A percentile compares a stretch with the other conserved stretches of the same genome.
These are phyloP conservation scores for Colletotrichum spinosum DNA, from an alignment of 2,329 filamentous ascomycete species.

Conservation along the genomic window DNA sequence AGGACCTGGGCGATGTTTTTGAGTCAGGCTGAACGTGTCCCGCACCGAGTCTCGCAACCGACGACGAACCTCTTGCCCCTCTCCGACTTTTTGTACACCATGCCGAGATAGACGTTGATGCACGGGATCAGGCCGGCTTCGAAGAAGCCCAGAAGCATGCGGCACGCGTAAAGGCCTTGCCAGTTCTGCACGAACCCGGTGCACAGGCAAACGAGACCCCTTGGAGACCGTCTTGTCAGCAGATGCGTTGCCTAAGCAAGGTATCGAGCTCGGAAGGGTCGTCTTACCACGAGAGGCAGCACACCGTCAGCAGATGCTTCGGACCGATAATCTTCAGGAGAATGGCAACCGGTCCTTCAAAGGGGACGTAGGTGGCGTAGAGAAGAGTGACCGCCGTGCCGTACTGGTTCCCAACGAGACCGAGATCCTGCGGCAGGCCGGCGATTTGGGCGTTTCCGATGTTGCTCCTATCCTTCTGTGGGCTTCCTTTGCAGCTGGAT, in stretches of 20 bases:
- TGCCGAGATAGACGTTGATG: conserved; percentile 49
- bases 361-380: conserved; percentile 48
- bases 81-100: conserved; percentile 50
- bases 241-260: not conserved
- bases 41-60: not conserved
- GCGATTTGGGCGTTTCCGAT: conserved; percentile 47
- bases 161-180: too few relatives aligned
- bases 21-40: not conserved
- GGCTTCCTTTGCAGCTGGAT: not conserved
- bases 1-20: conserved; percentile 39
- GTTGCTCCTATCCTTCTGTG: conserved; percentile 26
- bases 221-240: conserved; percentile 19
- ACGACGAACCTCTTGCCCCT: conserved; percentile 4
- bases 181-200: too few relatives aligned
- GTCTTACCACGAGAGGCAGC: conserved; percentile 42
- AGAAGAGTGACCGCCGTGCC: conserved; percentile 48
- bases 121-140: conserved; percentile 53
- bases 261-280: conserved; percentile 33
- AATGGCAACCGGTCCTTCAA: conserved; percentile 45
- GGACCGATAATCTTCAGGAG: conserved; percentile 47
- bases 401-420: conserved; percentile 45
- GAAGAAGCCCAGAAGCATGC: conserved; percentile 40
- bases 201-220: conserved; percentile 8
- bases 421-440: conserved; percentile 47
- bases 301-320: conserved; percentile 42